Percentiles rank a stretch among this genome's conserved stretches.
Conservation (phyloP, 352 stramenopile genomes). For the Plasmopara muralis region DNA sequence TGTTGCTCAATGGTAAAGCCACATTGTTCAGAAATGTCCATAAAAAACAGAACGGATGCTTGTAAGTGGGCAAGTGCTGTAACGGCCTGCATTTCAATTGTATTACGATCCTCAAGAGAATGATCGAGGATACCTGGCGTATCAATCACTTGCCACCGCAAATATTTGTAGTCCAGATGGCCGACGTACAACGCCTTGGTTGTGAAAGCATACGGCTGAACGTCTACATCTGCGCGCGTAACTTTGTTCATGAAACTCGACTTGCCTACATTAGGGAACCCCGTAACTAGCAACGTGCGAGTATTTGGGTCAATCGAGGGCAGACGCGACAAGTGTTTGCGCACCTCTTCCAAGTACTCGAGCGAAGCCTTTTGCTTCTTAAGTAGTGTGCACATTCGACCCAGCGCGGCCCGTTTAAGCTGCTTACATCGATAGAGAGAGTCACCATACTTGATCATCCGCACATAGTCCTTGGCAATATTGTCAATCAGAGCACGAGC, state of each 20-base stretch:
- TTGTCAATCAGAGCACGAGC: constrained; percentile 96
- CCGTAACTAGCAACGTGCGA: constrained; percentile 96
- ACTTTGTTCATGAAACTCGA: constrained; percentile 99
- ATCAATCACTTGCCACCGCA: constrained; percentile 99
- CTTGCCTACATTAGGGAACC: constrained; percentile 99
- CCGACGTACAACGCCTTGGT: constrained; percentile 99
- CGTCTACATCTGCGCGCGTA: constrained; percentile 98
- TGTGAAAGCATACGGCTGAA: constrained; percentile 99
- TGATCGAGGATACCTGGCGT: constrained; percentile 99
- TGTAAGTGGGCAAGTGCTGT: constrained; percentile 99
- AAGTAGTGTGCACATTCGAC: constrained; percentile 98
- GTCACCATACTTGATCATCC: constrained; percentile 99
- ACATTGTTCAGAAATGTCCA: constrained; percentile 99
- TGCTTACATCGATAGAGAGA: constrained; percentile 99
- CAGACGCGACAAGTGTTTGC: constrained; percentile 98
- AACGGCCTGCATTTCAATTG: constrained; percentile 99
- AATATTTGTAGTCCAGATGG: constrained; percentile 99
- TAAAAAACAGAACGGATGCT: constrained; percentile 99
- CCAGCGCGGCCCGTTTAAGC: constrained; percentile 98
- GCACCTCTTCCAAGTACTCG: constrained; percentile 95
- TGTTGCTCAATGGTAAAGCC: constrained; percentile 99
- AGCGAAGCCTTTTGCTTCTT: constrained; percentile 99
- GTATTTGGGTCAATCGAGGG: constrained; percentile 99
- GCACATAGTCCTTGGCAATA: constrained; percentile 98
- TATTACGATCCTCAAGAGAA: constrained; percentile 98